Evolutionary conservation across 257 asterid species (phyloP).

Genomic region (Ligustrum vulgare): DNA sequence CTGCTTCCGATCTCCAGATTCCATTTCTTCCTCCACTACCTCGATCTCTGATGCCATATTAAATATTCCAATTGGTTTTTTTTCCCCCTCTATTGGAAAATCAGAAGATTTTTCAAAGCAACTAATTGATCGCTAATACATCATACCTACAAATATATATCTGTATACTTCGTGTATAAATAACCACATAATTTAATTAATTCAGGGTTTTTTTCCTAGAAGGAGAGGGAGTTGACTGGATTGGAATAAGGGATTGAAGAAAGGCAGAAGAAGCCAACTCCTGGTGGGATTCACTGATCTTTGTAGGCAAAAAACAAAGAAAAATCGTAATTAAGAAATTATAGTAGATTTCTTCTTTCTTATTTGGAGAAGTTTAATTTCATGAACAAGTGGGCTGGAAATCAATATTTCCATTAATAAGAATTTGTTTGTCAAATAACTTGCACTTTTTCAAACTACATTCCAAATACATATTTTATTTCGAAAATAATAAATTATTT

Average conservation of each 20-base stretch:
- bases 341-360: too few relatives aligned
- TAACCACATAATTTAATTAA: conserved; percentile 20
- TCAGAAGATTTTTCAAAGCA: conserved; percentile 33
- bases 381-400: too few relatives aligned
- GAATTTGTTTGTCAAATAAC: too few relatives aligned
- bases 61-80: conserved; percentile 23
- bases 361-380: too few relatives aligned
- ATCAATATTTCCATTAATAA: too few relatives aligned
- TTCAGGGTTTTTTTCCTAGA: conserved; percentile 50
- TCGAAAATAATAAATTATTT: too few relatives aligned
- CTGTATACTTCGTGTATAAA: not conserved
- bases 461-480: too few relatives aligned
- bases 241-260: conserved; percentile 20
- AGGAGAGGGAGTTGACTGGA: conserved; percentile 39
- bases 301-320: not conserved
- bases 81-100: conserved; percentile 19
- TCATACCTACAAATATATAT: not conserved
- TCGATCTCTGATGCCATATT: conserved; percentile 93
- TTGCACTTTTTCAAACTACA: too few relatives aligned
- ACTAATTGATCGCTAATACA: conserved; percentile 25
- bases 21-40: conserved; percentile 83
- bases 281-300: not conserved
- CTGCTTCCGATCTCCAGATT: conserved; percentile 49
- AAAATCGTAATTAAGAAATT: not conserved
- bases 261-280: conserved; percentile 17